Conservation (phyloP, 2,329 filamentous ascomycete genomes). For the Mollisiaceae sp. region DNA sequence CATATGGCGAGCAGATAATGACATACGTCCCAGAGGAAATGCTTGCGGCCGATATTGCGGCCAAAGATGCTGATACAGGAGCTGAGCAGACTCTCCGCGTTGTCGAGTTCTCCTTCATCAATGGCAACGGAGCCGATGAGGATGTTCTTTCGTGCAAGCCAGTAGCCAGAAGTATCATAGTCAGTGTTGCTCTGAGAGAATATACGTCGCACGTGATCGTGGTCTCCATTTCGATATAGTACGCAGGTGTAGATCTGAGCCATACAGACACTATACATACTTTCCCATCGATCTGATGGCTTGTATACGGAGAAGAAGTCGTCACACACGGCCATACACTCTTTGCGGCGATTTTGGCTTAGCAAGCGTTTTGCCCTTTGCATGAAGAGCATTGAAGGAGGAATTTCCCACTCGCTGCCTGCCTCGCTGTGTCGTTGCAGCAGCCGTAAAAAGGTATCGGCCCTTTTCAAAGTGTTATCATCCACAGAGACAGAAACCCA, state of each 20-base stretch:
- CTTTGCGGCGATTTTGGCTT: conserved; percentile 1
- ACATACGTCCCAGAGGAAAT: conserved; percentile 2
- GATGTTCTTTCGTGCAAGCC: conserved; percentile 9
- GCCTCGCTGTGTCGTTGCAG: too few species aligned
- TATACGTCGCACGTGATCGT: background rate
- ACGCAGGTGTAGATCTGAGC: conserved; percentile 4
- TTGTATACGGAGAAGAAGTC: too few species aligned
- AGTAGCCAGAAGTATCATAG: background rate
- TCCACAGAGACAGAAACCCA: conserved; percentile 8
- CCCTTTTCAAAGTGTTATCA: conserved; percentile 7
- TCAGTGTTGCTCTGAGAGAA: background rate
- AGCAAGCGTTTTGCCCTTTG: background rate
- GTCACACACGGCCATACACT: background rate
- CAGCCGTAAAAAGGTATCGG: background rate
- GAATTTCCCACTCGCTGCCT: conserved; percentile 5
- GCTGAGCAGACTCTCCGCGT: background rate
- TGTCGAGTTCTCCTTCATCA: background rate
- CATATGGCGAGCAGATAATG: conserved; percentile 1
- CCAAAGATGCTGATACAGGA: conserved; percentile 4
- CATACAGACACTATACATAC: background rate
- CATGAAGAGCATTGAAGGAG: conserved; percentile 11
- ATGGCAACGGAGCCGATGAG: background rate
- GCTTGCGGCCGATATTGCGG: background rate
- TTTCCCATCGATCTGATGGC: too few species aligned
- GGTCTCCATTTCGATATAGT: background rate